These are phyloP conservation scores for Apiotrichum laibachii DNA, from an alignment of 1,284 basidiomycete genomes.

Conservation along the genomic window DNA sequence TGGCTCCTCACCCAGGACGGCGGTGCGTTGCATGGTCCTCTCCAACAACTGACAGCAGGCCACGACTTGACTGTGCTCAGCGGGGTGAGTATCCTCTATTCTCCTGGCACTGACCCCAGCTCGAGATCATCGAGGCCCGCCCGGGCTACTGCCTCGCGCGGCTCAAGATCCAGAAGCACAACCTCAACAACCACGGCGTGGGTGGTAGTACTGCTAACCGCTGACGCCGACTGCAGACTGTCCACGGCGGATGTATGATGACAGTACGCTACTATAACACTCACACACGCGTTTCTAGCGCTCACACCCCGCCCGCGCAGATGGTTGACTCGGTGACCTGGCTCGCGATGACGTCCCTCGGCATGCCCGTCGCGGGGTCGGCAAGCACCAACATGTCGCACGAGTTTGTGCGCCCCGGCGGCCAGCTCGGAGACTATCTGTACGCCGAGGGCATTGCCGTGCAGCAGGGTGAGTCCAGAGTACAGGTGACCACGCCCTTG, in stretches of 20 bases:
- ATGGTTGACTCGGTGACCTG: slow-evolving; percentile 20
- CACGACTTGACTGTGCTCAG: slow-evolving; percentile 13
- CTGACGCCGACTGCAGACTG: background rate
- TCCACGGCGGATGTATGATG: slow-evolving; percentile 19
- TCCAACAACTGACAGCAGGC: slow-evolving; percentile 8
- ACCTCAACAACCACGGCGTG: slow-evolving; percentile 18
- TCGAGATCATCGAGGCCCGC: slow-evolving; percentile 19
- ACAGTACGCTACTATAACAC: slow-evolving; percentile 1
- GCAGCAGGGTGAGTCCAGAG: slow-evolving; percentile 17
- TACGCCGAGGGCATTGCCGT: slow-evolving; percentile 6
- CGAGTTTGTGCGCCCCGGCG: slow-evolving; percentile 19
- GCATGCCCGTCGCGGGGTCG: slow-evolving; percentile 5
- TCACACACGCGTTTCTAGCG: too few species aligned
- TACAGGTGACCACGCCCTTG: too few species aligned
- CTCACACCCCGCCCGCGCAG: slow-evolving; percentile 2
- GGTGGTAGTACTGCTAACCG: background rate
- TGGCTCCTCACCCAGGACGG: slow-evolving; percentile 2
- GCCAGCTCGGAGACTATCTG: slow-evolving; percentile 12
- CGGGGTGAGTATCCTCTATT: background rate
- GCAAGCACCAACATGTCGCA: slow-evolving; percentile 17
- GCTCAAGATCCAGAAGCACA: slow-evolving; percentile 8
- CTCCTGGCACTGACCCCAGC: background rate
- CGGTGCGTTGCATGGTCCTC: background rate
- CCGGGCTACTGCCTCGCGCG: slow-evolving; percentile 11
- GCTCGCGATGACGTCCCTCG: slow-evolving; percentile 15